Conservation (phyloP, 2,329 filamentous ascomycete species). For the Cercospora sojina region DNA sequence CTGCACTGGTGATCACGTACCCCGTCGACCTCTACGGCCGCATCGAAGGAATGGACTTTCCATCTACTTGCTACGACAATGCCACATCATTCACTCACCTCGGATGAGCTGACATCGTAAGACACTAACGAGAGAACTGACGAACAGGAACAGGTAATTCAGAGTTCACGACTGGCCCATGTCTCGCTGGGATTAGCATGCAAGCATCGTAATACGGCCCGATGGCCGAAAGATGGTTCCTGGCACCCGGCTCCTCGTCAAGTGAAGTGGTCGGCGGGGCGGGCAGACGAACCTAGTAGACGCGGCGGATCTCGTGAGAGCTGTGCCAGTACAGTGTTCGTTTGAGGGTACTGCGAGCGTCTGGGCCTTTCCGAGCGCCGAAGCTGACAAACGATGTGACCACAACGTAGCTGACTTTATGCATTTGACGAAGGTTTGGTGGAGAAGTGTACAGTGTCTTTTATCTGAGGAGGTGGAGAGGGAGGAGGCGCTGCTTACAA, state of each 20-base stretch:
- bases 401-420: not conserved
- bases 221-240: not conserved
- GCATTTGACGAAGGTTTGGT: not conserved
- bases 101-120: not conserved
- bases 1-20: not conserved
- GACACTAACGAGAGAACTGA: not conserved
- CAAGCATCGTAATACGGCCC: not conserved
- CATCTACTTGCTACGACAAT: not conserved
- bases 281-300: conserved; percentile 1
- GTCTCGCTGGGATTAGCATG: not conserved
- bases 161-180: not conserved
- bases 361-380: not conserved
- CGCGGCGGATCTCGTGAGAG: not conserved
- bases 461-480: not conserved
- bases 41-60: not conserved
- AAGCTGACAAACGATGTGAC: not conserved
- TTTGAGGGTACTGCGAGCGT: not conserved
- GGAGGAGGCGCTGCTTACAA: not conserved
- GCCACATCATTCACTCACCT: not conserved
- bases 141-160: conserved; percentile 1
- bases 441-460: not conserved
- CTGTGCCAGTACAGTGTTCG: not conserved
- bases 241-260: not conserved
- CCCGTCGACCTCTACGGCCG: not conserved
- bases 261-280: not conserved